Conservation (phyloP, 2,329 filamentous ascomycete species). For the Penicillium sp. region DNA sequence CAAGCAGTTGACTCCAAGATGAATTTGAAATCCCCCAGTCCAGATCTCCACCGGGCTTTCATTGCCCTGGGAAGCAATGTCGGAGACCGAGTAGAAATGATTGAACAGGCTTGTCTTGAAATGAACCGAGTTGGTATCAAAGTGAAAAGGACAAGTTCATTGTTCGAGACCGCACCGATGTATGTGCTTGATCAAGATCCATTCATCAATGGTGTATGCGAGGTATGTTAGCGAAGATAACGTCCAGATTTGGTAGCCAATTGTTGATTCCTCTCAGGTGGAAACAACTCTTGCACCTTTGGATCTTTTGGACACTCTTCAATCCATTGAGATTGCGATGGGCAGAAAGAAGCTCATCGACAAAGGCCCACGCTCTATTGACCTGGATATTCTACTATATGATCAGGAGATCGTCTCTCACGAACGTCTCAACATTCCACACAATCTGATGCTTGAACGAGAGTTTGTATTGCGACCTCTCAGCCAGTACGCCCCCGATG, state of each 20-base stretch:
- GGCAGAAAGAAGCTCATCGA: conserved; percentile 82
- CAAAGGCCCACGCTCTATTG: conserved; percentile 92
- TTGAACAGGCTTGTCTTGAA: conserved; percentile 75
- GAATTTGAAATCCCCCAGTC: conserved; percentile 4
- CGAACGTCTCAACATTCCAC: conserved; percentile 77
- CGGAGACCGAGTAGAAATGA: conserved; percentile 77
- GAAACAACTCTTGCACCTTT: conserved; percentile 74
- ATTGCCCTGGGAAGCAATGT: conserved; percentile 92
- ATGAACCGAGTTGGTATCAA: conserved; percentile 72
- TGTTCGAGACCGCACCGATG: conserved; percentile 97
- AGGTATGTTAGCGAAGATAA: conserved; percentile 57
- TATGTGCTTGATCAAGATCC: conserved; percentile 85
- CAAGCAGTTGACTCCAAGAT: conserved; percentile 11
- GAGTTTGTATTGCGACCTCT: conserved; percentile 91
- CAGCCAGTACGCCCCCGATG: conserved; percentile 45
- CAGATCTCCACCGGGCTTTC: conserved; percentile 56
- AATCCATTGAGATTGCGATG: conserved; percentile 75
- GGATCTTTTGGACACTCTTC: conserved; percentile 73
- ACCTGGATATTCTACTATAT: conserved; percentile 88
- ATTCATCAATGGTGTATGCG: conserved; percentile 89
- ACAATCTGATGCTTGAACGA: conserved; percentile 79
- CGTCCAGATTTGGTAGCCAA: neutral
- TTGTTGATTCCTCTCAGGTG: conserved; percentile 53
- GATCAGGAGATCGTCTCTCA: conserved; percentile 63
- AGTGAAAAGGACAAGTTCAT: conserved; percentile 74